These are phyloP conservation scores for Leccinum subfulvum DNA, from an alignment of 1,284 basidiomycete species.

Conservation along the genomic window DNA sequence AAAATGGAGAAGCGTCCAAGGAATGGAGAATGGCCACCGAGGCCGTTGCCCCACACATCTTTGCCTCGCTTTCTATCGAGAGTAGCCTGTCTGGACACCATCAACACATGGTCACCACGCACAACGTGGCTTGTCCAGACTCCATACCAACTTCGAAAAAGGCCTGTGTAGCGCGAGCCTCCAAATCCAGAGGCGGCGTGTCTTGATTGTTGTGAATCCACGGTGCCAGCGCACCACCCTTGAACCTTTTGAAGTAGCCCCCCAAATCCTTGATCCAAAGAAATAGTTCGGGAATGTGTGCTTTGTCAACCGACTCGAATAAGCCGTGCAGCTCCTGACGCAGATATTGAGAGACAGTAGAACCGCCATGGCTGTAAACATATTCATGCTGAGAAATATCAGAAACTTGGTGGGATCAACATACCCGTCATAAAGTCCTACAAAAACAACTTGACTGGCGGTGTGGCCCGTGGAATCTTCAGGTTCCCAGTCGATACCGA, in stretches of 20 bases:
- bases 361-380: conserved; percentile 70
- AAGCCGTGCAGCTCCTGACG: conserved; percentile 77
- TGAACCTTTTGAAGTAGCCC: conserved; percentile 87
- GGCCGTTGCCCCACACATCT: conserved; percentile 83
- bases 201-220: conserved; percentile 54
- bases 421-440: conserved; percentile 89
- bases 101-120: conserved; percentile 6
- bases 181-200: conserved; percentile 64
- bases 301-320: conserved; percentile 72
- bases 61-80: conserved; percentile 58
- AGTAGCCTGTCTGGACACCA: conserved; percentile 61
- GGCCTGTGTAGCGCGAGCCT: conserved; percentile 80
- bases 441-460: conserved; percentile 76
- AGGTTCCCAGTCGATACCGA: conserved; percentile 73
- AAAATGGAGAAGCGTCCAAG: conserved; percentile 78
- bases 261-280: conserved; percentile 75
- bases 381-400: conserved; percentile 4
- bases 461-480: conserved; percentile 54
- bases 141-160: conserved; percentile 72
- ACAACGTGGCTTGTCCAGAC: conserved; percentile 22
- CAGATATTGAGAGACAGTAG: conserved; percentile 72
- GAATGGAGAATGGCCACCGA: conserved; percentile 89
- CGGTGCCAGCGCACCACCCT: conserved; percentile 72
- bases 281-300: conserved; percentile 71
- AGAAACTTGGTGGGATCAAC: conserved; percentile 21